A percentile compares a stretch with the other conserved stretches of the same genome.
phyloP scores from a whole-genome alignment of 2,329 filamentous ascomycete genomes.

The Fusarium sp. region DNA sequence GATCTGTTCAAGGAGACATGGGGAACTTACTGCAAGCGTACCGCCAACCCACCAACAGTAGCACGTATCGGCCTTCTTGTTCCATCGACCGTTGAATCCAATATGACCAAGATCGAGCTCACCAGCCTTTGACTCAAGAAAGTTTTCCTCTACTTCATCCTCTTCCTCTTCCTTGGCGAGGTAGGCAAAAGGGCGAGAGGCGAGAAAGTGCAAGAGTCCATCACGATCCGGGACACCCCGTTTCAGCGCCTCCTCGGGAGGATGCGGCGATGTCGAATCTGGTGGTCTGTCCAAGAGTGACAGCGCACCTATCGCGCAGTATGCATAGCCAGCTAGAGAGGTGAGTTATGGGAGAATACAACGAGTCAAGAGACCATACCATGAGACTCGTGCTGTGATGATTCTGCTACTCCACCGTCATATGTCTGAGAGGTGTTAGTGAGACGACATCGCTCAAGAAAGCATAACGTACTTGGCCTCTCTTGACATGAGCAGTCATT shows the following conservation, averaged over 20 bases:
- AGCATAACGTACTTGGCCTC: slow-evolving; percentile 58
- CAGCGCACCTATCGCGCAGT: slow-evolving; percentile 83
- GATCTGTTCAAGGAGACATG: background rate
- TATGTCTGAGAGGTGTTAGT: slow-evolving; percentile 67
- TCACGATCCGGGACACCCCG: slow-evolving; percentile 47
- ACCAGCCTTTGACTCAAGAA: slow-evolving; percentile 48
- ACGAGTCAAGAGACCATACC: slow-evolving; percentile 57
- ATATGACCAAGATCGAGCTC: slow-evolving; percentile 57
- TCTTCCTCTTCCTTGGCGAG: slow-evolving; percentile 57
- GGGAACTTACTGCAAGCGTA: slow-evolving; percentile 57
- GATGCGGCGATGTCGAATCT: slow-evolving; percentile 34
- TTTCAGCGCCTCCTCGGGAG: slow-evolving; percentile 44
- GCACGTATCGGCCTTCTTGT: slow-evolving; percentile 94
- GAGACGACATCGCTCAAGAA: background rate
- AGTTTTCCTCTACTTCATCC: slow-evolving; percentile 55
- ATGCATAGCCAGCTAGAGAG: slow-evolving; percentile 81
- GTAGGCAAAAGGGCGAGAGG: slow-evolving; percentile 71
- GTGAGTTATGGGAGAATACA: slow-evolving; percentile 7
- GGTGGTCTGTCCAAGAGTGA: slow-evolving; percentile 75
- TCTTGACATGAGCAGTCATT: slow-evolving; percentile 75
- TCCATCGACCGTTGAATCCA: slow-evolving; percentile 89
- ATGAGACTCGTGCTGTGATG: slow-evolving; percentile 82
- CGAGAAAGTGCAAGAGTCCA: slow-evolving; percentile 63
- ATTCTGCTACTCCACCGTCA: slow-evolving; percentile 85
- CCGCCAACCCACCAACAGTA: slow-evolving; percentile 93